These are phyloP conservation scores for Geotrichum phurueaensis DNA, from an alignment of 1,139 yeast species.

Conservation along the genomic window DNA sequence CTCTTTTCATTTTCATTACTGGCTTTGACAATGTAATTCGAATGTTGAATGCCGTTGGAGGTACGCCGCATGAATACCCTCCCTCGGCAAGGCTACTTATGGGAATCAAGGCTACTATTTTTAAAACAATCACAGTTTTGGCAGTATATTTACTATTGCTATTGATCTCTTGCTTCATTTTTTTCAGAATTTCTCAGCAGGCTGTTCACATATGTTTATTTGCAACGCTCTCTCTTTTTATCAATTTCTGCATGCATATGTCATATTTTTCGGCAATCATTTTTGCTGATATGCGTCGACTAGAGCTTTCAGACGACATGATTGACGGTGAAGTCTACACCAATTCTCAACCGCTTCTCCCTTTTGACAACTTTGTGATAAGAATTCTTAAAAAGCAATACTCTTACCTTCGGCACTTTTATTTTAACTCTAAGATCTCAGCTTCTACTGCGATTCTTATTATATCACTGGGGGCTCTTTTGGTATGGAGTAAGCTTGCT, in stretches of 20 bases:
- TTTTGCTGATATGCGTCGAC: slow-evolving; percentile 58
- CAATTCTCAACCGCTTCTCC: background rate
- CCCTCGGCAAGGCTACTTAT: slow-evolving; percentile 36
- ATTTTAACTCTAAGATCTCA: slow-evolving; percentile 8
- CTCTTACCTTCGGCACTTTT: slow-evolving; percentile 8
- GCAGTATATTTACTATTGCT: slow-evolving; percentile 31
- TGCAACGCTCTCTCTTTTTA: slow-evolving; percentile 41
- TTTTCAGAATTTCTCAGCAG: slow-evolving; percentile 28
- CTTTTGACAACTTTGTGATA: background rate
- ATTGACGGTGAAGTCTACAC: background rate
- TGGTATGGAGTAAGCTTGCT: slow-evolving; percentile 8
- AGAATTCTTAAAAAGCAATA: background rate
- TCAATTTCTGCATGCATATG: slow-evolving; percentile 55
- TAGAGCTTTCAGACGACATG: slow-evolving; percentile 51
- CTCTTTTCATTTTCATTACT: slow-evolving; percentile 39
- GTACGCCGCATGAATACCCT: slow-evolving; percentile 41
- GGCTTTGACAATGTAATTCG: slow-evolving; percentile 44
- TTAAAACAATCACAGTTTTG: slow-evolving; percentile 33
- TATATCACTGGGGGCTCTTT: background rate
- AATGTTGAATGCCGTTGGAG: slow-evolving; percentile 39
- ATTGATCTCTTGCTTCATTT: slow-evolving; percentile 19
- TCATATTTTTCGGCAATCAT: slow-evolving; percentile 61
- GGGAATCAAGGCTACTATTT: slow-evolving; percentile 38
- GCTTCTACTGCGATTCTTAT: slow-evolving; percentile 4
- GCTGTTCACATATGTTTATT: slow-evolving; percentile 41